Base-by-base conservation (phyloP, 139 green algal genomes). In the Closterium sp. region DNA sequence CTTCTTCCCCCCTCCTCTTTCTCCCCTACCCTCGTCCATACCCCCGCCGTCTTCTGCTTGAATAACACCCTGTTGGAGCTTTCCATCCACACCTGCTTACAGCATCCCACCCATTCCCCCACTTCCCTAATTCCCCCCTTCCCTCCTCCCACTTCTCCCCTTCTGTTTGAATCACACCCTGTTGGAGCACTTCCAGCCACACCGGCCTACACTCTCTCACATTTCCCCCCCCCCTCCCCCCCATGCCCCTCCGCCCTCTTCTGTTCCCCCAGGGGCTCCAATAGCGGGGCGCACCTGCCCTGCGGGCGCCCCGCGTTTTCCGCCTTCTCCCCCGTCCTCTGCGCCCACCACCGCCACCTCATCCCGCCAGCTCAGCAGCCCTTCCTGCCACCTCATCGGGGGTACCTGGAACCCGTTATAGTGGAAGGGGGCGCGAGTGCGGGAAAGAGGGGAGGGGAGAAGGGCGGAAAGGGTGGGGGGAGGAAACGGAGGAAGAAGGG, bases 151-250 rank as follows among this genome's bases (percentile, higher is more conserved):
- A 2, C 32, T 2, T n/a, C n/a, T n/a, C n/a, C n/a, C 73, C 13
- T 93, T 88, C 62, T 93, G 90, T 85, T 31, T 93, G 24, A n/a
- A 84, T n/a, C 90, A 93, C 24, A 45, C 92, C 11, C 38, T 93
- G 9, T 85, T 92, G 6, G 90, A 93, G 86, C 90, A 62, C 7
- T 13, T 17, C 45, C 45, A 9, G 1, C 10, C 45, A 2, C 11
- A 70, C 6, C 10, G 1, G 1, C 45, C 11, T 17, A 9, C 45
- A 9, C 45, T 4, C 32, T 4, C 32, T 38, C 32, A 2, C 4
- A 2, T 38, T 4, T 38, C 32, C 32, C 45, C 45, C 45, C 50
- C 17, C 10, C 50, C 2, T 2, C 17, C 50, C 50, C 50, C 50
- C 1, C 50, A 24, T 73, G 0, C 13, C 10, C 13, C 50, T 10